phyloP scores from a whole-genome alignment of 2,329 filamentous ascomycete species.

The Podosphaera fusca region DNA sequence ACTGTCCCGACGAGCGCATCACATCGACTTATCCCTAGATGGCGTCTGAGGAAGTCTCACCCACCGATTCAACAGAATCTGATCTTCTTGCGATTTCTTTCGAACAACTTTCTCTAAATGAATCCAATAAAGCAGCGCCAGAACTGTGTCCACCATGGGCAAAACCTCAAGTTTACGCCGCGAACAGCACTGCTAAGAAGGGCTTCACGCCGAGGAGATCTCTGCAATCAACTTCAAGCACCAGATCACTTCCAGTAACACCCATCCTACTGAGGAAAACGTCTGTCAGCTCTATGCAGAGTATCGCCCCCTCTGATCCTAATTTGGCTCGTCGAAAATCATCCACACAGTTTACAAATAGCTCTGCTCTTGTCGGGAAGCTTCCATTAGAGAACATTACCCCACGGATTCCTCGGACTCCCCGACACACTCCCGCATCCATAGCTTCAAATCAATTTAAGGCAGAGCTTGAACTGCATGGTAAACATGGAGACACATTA shows the following conservation, averaged over 20 bases:
- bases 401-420: conserved; percentile 16
- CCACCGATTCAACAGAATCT: no score
- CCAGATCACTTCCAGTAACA: conserved; percentile 16
- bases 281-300: conserved; percentile 21
- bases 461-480: conserved; percentile 14
- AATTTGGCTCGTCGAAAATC: conserved; percentile 21
- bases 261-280: conserved; percentile 20
- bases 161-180: no score
- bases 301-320: conserved; percentile 17
- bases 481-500: conserved; percentile 7
- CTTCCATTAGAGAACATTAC: conserved; percentile 18
- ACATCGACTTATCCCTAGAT: no score
- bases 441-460: conserved; percentile 16
- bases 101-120: no score
- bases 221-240: background rate
- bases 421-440: conserved; percentile 25
- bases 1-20: no score
- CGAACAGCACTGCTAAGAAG: no score
- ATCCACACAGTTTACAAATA: conserved; percentile 19
- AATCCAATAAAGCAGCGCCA: no score
- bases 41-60: no score
- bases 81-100: no score
- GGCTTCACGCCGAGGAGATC: no score
- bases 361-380: conserved; percentile 17
- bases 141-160: no score